Conservation (phyloP, 805 yeast species). For the Pichia nanzhaoensis region DNA sequence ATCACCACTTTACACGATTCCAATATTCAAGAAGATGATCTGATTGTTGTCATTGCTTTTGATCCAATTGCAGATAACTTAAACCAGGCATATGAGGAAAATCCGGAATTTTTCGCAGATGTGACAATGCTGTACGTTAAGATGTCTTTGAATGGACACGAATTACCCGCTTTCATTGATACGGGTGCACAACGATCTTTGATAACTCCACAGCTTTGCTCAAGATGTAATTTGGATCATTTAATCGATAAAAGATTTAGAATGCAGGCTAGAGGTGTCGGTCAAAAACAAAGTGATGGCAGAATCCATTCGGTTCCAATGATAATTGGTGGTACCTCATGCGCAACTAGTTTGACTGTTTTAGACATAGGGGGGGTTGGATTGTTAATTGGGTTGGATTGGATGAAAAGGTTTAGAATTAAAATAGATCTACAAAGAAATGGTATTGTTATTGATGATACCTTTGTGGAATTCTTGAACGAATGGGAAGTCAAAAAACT, state of each 20-base stretch:
- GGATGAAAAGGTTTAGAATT: constrained; percentile 86
- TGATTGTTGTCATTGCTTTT: constrained; percentile 6
- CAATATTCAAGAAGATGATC: constrained; percentile 4
- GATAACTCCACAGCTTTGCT: constrained; percentile 72
- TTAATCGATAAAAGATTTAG: constrained; percentile 72
- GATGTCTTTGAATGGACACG: constrained; percentile 69
- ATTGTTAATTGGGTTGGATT: constrained; percentile 79
- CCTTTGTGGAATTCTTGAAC: constrained; percentile 13
- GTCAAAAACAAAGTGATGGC: constrained; percentile 71
- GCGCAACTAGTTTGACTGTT: constrained; percentile 65
- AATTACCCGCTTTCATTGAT: constrained; percentile 90
- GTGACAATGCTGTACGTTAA: constrained; percentile 81
- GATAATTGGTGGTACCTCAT: constrained; percentile 57
- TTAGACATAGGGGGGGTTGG: constrained; percentile 62
- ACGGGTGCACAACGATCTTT: constrained; percentile 93
- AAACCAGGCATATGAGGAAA: constrained; percentile 71
- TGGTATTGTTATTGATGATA: constrained; percentile 52
- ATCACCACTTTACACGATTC: constrained; percentile 8
- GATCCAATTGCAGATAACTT: constrained; percentile 32
- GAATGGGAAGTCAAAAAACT: constrained; percentile 17
- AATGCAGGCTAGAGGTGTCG: constrained; percentile 90
- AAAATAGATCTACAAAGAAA: constrained; percentile 64
- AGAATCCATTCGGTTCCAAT: constrained; percentile 85
- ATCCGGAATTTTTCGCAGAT: constrained; percentile 83
- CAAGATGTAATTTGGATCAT: constrained; percentile 58